Conservation (phyloP, 164 flowering plant species). For the Nelumbo lutea region DNA sequence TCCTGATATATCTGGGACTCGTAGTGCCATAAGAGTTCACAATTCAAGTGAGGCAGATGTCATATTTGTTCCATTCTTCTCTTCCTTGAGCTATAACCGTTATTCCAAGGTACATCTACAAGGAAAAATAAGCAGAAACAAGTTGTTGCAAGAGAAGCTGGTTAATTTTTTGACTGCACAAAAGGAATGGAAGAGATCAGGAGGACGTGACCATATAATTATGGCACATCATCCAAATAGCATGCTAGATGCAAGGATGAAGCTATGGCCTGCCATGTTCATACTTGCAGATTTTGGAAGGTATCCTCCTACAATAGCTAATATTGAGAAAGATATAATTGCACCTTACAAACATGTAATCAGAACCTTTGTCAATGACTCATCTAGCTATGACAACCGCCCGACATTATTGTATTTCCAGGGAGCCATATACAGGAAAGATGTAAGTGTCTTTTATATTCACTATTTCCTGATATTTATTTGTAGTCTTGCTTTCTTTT, state of each 20-base stretch:
- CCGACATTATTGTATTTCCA: constrained; percentile 81
- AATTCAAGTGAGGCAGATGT: constrained; percentile 84
- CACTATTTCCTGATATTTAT: background rate
- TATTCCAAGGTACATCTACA: constrained; percentile 44
- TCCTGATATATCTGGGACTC: constrained; percentile 23
- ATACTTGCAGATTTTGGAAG: constrained; percentile 92
- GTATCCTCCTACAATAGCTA: constrained; percentile 79
- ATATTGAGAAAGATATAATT: constrained; percentile 24
- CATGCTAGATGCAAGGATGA: constrained; percentile 68
- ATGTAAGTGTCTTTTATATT: constrained; percentile 44
- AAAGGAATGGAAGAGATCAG: constrained; percentile 77
- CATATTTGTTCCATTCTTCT: constrained; percentile 88
- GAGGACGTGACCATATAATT: constrained; percentile 80
- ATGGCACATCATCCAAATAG: constrained; percentile 25
- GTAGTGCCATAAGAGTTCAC: constrained; percentile 57
- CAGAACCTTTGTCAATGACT: constrained; percentile 44
- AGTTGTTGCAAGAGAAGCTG: constrained; percentile 59
- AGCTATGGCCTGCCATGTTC: constrained; percentile 76
- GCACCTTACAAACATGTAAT: constrained; percentile 90
- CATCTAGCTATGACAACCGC: constrained; percentile 62
- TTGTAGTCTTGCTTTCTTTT: background rate
- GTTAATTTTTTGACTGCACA: constrained; percentile 53
- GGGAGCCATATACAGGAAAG: constrained; percentile 94
- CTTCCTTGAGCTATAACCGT: constrained; percentile 76
- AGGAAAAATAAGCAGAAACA: constrained; percentile 45